Evolutionary conservation across 257 asterid species (phyloP), one percentile per base, ranked within the genome.

Genomic region (Scutellaria baicalensis): DNA sequence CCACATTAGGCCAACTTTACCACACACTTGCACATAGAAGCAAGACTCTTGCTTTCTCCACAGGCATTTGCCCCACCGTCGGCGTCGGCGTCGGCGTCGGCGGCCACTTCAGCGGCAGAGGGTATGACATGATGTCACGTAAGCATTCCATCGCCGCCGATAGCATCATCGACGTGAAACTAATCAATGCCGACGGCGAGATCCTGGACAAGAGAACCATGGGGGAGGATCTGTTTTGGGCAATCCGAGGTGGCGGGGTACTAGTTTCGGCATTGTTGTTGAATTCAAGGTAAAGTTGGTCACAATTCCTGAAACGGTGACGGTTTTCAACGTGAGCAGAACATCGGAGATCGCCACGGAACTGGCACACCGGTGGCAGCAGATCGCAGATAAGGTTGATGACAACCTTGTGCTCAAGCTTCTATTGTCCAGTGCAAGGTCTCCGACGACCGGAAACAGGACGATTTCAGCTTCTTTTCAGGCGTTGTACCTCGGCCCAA

Each of bases 81-180:
- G 81, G 83, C 54, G 56, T n/a, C n/a, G n/a, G n/a, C n/a, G n/a
- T n/a, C n/a, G n/a, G n/a, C n/a, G n/a, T 75, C 5, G 85, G 85
- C 6, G 85, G 82, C 3, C 82, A 81, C 39, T 21, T 77, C 45
- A 74, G 76, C 11, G 85, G 85, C 9, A 83, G 85, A 9, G 85
- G 85, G n/a, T 81, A 62, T 6, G 77, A 79, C 45, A 81, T 72
- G 86, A 61, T 81, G 68, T 40, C 77, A 0, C 80, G 82, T 0
- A 81, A 43, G 59, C 56, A 74, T 6, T 21, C 68, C 4, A 5
- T 81, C 9, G 79, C 86, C 4, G 35, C 80, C 0, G 81, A 81
- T 6, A 43, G 69, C 21, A 66, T 81, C 57, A 42, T 81, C 6
- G 83, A 78, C 13, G 83, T 79, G 3, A 71, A 59, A 13, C 1